These are phyloP conservation scores for Cryptomeria japonica DNA, from an alignment of 75 land plant genomes.

Conservation along the genomic window DNA sequence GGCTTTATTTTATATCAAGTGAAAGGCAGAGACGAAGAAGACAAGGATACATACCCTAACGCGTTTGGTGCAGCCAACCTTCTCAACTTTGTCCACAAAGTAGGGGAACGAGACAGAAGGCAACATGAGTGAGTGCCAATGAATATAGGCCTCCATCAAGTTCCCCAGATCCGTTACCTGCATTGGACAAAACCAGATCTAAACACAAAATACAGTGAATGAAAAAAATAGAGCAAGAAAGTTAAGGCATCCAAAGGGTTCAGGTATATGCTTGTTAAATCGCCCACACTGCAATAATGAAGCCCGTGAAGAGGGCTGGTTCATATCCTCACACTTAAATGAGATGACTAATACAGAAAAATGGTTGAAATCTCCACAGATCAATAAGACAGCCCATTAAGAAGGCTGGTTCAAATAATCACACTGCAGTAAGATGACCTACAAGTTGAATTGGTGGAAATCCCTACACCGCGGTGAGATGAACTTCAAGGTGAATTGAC, in stretches of 20 bases:
- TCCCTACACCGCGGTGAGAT: not conserved
- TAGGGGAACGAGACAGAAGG: slow-evolving; percentile 83
- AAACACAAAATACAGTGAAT: not conserved
- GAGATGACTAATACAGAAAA: not conserved
- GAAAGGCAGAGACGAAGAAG: not conserved
- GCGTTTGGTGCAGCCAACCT: slow-evolving; percentile 65
- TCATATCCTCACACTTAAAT: not conserved
- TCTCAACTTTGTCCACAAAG: slow-evolving; percentile 76
- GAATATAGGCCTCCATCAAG: slow-evolving; percentile 61
- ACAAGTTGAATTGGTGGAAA: not conserved
- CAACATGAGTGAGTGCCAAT: slow-evolving; percentile 80
- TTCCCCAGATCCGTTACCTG: slow-evolving; percentile 80
- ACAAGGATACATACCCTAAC: slow-evolving; percentile 56
- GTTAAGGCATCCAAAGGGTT: not conserved
- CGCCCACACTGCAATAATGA: not conserved
- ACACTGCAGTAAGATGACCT: not conserved
- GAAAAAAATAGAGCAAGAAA: not conserved
- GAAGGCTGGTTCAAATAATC: not conserved
- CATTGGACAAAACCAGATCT: not conserved
- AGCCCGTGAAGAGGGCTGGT: not conserved
- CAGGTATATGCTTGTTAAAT: not conserved
- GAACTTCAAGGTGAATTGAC: not conserved
- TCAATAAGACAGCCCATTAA: not conserved
- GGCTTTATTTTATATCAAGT: not conserved
- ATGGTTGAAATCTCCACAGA: not conserved